Percentiles rank a stretch among this genome's conserved stretches.
Evolutionary conservation across 2,329 filamentous ascomycete genomes (phyloP).

Genomic region (Arthrinium phaeospermum): DNA sequence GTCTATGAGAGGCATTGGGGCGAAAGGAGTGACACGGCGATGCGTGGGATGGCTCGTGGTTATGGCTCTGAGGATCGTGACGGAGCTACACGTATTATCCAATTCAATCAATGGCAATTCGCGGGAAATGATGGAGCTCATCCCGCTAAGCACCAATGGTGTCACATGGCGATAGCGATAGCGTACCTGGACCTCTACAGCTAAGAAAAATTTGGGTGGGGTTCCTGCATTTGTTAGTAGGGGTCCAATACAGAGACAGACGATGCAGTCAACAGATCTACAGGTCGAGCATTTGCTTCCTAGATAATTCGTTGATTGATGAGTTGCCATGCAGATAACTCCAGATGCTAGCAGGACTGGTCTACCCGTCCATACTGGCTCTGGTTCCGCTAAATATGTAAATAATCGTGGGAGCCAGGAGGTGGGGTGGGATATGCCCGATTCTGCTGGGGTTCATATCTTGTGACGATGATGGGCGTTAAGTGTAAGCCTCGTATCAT

Average conservation of each 20-base stretch:
- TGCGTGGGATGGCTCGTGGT: constrained; percentile 2
- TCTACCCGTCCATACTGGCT: background rate
- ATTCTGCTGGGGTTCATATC: background rate
- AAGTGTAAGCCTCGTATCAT: background rate
- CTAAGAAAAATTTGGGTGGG: background rate
- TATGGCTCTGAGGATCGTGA: background rate
- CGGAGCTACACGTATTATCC: constrained; percentile 2
- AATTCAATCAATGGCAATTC: background rate
- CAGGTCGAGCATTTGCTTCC: background rate
- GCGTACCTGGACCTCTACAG: background rate
- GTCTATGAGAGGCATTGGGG: constrained; percentile 42
- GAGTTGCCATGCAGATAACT: background rate
- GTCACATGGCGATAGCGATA: constrained; percentile 23
- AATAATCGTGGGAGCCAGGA: background rate
- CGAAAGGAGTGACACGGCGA: constrained; percentile 19
- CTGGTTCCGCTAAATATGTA: background rate
- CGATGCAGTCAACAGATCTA: background rate
- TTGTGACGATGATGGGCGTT: background rate
- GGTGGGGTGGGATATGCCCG: background rate
- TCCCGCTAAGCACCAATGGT: background rate
- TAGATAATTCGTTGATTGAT: background rate
- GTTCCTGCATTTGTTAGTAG: background rate
- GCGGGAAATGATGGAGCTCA: constrained; percentile 4
- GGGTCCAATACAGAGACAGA: background rate
- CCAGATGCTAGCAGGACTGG: background rate